Base-by-base conservation (phyloP, 805 yeast species). In the Saturnispora kantuleensis region DNA sequence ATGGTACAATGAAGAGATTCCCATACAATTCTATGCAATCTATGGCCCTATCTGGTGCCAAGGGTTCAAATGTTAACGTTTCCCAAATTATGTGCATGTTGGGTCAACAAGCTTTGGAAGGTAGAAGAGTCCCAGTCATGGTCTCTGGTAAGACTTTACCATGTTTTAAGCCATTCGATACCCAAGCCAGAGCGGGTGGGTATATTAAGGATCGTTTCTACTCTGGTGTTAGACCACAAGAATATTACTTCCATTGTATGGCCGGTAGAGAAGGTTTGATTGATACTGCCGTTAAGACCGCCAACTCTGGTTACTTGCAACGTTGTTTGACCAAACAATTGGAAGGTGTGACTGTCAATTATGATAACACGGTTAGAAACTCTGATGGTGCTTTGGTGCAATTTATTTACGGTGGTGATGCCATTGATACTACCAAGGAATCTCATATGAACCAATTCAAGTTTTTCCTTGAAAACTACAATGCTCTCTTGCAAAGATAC, bases 181-280 rank as follows among this genome's bases (percentile, higher is more conserved):
- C 98, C 12, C 90, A 87, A 63, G 96, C 97, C 1, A 77, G 94
- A 63, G 97, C 99, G 21, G 99, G 99, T 73, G 99, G 99, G 45
- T 93, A 87, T 63, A 86, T 93, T 61, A 85, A 90, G 64, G 90
- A 94, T 50, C 84, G 99, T 56, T 93, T 93, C 79, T 94, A 87
- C 64, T 87, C 97, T 35, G 98, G 98, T 65, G 84, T 93, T 55
- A 79, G 86, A 64, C 98, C 98, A 4, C 99, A 93, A 68, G 99
- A 93, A 66, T 93, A 94, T 68, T 93, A 89, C 63, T 93, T 94
- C 93, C 99, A 93, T 70, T 93, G 97, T 73, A 93, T 93, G 98
- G 98, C 99, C 45, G 99, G 99, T 68, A 84, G 99, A 73, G 99
- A 93, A 73, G 99, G 99, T 70, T 77, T 93, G 60, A 93, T 93